Evolutionary conservation across 208 protist genomes (phyloP), one percentile per base, ranked within the genome.

Genomic region (Acanthamoeba royreba): DNA sequence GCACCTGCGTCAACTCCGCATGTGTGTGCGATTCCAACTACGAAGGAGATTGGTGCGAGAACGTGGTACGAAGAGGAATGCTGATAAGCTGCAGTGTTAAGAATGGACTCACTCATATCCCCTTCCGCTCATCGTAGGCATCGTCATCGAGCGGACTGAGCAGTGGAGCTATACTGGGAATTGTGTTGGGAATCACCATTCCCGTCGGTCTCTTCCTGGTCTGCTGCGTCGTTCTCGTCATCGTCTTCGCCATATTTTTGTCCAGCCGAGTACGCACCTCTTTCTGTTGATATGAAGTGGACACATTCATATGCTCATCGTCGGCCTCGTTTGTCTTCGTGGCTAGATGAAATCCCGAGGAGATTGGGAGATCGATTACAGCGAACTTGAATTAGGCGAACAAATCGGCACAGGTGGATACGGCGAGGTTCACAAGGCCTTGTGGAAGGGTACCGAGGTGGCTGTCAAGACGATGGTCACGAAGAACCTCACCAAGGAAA

Each of bases 391-490:
- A 43, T 25, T 86, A 33, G 77, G 77, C 33, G 45, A 55, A 22
- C 77, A 58, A 31, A n/a, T 86, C 45, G 77, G 77, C 25, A 86
- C 77, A 15, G 77, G 77, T 28, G 77, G 77, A 9, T 86, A 86
- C 77, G 77, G 77, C 8, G 46, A 86, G 25, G 77, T 86, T 11
- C 31, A 86, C 77, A 47, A 86, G 77, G 77, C 77, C 77, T 53
- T 86, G 77, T 86, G 77, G 77, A 86, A 86, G 28, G 77, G 77
- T 17, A 86, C 77, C 25, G 77, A 86, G 46, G 77, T 86, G 19
- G 77, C 77, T 7, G 77, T 86, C 46, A 86, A 86, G 28, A 86
- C 33, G n/a, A 58, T 86, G 77, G 38, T 22, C 42, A 0, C 45
- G 17, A 1, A 22, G n/a, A 55, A 49, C n/a, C 0, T 86, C 40